phyloP scores from a whole-genome alignment of 805 yeast genomes.

The Candida michaelii region DNA sequence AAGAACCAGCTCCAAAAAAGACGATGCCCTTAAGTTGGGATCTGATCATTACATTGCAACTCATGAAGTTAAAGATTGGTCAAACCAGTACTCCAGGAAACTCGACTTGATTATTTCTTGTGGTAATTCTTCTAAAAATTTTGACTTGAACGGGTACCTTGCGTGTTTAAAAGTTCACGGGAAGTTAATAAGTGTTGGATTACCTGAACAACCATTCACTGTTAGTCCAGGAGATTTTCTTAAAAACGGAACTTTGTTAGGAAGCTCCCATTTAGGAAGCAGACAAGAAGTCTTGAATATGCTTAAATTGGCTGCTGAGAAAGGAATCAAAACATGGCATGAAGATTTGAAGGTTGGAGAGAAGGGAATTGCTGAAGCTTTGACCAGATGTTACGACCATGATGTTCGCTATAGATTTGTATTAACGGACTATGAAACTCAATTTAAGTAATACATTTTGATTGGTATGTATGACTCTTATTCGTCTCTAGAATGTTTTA shows the following conservation, averaged over 20 bases:
- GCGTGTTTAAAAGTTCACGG: slow-evolving; percentile 26
- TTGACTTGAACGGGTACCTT: slow-evolving; percentile 54
- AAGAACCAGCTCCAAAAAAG: slow-evolving; percentile 27
- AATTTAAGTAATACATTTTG: neutral
- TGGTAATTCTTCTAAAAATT: slow-evolving; percentile 50
- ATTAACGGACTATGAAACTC: slow-evolving; percentile 51
- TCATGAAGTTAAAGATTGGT: slow-evolving; percentile 45
- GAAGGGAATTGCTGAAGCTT: slow-evolving; percentile 33
- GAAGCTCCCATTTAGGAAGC: slow-evolving; percentile 35
- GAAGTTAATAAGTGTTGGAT: slow-evolving; percentile 26
- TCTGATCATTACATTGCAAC: slow-evolving; percentile 47
- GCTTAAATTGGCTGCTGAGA: slow-evolving; percentile 39
- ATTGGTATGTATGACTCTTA: too few relatives aligned
- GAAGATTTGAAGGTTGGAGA: slow-evolving; percentile 37
- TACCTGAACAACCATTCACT: slow-evolving; percentile 23
- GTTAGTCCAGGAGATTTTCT: slow-evolving; percentile 28
- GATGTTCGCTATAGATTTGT: slow-evolving; percentile 55
- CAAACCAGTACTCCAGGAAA: slow-evolving; percentile 23
- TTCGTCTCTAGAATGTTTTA: too few relatives aligned
- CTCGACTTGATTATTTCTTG: slow-evolving; percentile 56
- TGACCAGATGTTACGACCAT: slow-evolving; percentile 32
- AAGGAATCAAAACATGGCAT: slow-evolving; percentile 34
- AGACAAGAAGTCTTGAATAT: slow-evolving; percentile 35
- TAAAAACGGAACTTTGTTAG: slow-evolving; percentile 28
- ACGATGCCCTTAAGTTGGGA: slow-evolving; percentile 33